These are phyloP conservation scores for Aspergillus sp. DNA, from an alignment of 2,329 filamentous ascomycete species.

Conservation along the genomic window DNA sequence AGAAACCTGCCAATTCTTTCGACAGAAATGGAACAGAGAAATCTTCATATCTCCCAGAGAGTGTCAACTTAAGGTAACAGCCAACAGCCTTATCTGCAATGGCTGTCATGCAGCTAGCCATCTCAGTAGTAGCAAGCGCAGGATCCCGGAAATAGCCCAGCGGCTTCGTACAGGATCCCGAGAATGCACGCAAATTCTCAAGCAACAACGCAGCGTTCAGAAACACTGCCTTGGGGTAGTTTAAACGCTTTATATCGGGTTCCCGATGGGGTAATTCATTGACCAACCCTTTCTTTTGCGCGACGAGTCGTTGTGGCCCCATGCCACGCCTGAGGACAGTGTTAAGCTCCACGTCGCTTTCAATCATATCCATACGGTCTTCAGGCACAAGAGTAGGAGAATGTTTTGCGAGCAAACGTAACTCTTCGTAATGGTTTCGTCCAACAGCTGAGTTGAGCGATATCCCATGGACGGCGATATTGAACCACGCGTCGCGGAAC, in stretches of 20 bases:
- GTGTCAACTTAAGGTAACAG: conserved; percentile 73
- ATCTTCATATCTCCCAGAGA: conserved; percentile 67
- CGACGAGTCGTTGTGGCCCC: conserved; percentile 66
- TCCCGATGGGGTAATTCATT: conserved; percentile 74
- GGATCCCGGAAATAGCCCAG: conserved; percentile 94
- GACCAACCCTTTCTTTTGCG: conserved; percentile 77
- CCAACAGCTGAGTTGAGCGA: conserved; percentile 71
- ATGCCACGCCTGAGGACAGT: conserved; percentile 86
- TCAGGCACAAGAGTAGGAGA: conserved; percentile 86
- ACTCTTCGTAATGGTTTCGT: conserved; percentile 70
- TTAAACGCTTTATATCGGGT: conserved; percentile 75
- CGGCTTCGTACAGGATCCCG: conserved; percentile 86
- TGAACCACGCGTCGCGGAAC: conserved; percentile 95
- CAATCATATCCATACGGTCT: conserved; percentile 82
- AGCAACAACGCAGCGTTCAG: conserved; percentile 87
- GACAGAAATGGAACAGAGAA: conserved; percentile 94
- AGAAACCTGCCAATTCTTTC: conserved; percentile 78
- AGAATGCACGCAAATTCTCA: conserved; percentile 80
- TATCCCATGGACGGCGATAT: conserved; percentile 92
- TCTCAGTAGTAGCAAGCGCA: conserved; percentile 64
- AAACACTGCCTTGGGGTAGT: conserved; percentile 89
- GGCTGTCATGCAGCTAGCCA: conserved; percentile 63
- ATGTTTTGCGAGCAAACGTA: conserved; percentile 81
- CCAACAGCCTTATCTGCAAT: conserved; percentile 70
- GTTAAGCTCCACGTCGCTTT: conserved; percentile 96